Conservation (phyloP, 2,329 filamentous ascomycete genomes). For the Neocucurbitaria cava region DNA sequence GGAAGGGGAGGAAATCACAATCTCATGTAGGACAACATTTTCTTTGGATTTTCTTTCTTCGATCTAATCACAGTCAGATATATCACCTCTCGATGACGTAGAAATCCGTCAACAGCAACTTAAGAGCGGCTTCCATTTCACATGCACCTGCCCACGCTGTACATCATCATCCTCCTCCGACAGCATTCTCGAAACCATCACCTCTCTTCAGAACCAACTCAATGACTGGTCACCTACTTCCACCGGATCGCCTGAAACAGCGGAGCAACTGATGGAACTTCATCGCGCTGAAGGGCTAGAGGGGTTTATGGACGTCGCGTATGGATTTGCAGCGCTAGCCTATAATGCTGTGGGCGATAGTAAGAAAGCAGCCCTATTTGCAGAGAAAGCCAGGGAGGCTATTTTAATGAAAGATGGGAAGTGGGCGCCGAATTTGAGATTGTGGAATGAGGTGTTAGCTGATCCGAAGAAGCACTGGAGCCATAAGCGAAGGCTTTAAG, state of each 20-base stretch:
- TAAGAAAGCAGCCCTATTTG: conserved; percentile 41
- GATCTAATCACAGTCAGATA: conserved; percentile 28
- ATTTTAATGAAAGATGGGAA: conserved; percentile 48
- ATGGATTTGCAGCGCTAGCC: conserved; percentile 50
- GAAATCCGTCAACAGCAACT: conserved; percentile 40
- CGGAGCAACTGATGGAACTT: conserved; percentile 43
- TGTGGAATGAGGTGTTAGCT: conserved; percentile 42
- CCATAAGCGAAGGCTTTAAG: conserved; percentile 9
- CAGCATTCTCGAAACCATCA: conserved; percentile 36
- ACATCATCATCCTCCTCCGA: conserved; percentile 39
- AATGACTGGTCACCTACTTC: conserved; percentile 39
- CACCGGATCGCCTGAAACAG: conserved; percentile 25
- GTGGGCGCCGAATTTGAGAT: conserved; percentile 37
- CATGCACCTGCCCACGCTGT: conserved; percentile 50
- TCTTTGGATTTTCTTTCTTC: neutral
- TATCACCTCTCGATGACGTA: conserved; percentile 45
- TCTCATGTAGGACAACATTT: conserved; percentile 42
- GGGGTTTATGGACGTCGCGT: conserved; percentile 50
- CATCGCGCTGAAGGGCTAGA: conserved; percentile 49
- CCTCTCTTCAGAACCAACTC: conserved; percentile 36
- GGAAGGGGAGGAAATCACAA: conserved; percentile 50
- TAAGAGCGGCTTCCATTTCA: conserved; percentile 49
- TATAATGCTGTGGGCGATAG: conserved; percentile 44
- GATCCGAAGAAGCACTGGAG: conserved; percentile 45
- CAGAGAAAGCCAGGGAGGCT: conserved; percentile 42